These are phyloP conservation scores for Mortierella polycephala DNA, from an alignment of 371 early-diverging fungal species.

Conservation along the genomic window DNA sequence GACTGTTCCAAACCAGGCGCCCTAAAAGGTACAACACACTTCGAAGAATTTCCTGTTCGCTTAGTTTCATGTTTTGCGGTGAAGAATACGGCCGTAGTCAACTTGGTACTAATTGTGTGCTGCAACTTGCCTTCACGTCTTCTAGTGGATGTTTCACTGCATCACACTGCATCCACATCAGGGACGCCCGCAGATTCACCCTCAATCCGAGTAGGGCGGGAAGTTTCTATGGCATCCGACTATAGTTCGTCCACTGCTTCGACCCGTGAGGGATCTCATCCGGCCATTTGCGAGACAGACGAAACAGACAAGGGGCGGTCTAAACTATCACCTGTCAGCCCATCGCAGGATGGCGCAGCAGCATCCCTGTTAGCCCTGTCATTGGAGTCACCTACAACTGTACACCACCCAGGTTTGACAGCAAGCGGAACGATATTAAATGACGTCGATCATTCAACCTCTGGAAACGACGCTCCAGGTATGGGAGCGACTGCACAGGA, in stretches of 20 bases:
- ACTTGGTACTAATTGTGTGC: background rate
- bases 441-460: background rate
- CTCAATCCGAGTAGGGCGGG: conserved; percentile 6
- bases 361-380: conserved; percentile 27
- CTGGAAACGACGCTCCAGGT: background rate
- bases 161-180: conserved; percentile 11
- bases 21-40: background rate
- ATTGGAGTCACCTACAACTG: conserved; percentile 25
- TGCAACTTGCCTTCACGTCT: background rate
- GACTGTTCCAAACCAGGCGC: background rate
- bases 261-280: conserved; percentile 28
- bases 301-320: conserved; percentile 6
- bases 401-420: background rate
- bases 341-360: conserved; percentile 28
- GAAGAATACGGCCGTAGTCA: background rate
- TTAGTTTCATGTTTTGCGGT: background rate
- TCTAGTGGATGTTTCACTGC: background rate
- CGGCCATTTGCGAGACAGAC: conserved; percentile 11
- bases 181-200: conserved; percentile 9
- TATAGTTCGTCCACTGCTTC: conserved; percentile 22
- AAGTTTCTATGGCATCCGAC: conserved; percentile 27
- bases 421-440: background rate
- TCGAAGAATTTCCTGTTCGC: background rate
- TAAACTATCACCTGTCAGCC: conserved; percentile 5
- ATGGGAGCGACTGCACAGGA: background rate